Evolutionary conservation across 345 rosid species (phyloP).

Genomic region (Aquilaria sinensis): DNA sequence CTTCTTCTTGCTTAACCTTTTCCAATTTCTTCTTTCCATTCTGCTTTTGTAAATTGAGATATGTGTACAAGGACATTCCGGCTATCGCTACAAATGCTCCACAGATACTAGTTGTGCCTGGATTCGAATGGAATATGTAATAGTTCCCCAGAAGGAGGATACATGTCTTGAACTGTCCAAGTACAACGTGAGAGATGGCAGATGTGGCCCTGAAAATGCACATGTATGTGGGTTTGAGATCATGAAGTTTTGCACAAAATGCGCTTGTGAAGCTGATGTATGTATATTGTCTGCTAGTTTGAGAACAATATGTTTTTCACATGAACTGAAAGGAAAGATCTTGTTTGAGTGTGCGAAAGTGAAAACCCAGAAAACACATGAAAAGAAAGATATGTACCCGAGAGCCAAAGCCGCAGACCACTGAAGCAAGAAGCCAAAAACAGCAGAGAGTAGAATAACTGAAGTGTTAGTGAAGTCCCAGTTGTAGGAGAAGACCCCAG

Average conservation of each 20-base stretch:
- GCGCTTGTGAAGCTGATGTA: too few relatives aligned
- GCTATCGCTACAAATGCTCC: slow-evolving; percentile 62
- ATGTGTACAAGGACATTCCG: slow-evolving; percentile 56
- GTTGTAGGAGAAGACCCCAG: slow-evolving; percentile 11
- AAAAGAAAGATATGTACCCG: slow-evolving; percentile 3
- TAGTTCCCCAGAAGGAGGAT: slow-evolving; percentile 59
- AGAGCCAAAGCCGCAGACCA: slow-evolving; percentile 17
- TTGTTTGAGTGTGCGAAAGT: too few relatives aligned
- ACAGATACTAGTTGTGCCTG: slow-evolving; percentile 51
- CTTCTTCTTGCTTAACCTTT: slow-evolving; percentile 27
- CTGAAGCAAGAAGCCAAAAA: slow-evolving; percentile 17
- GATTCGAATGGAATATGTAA: slow-evolving; percentile 55
- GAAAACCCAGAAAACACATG: too few relatives aligned
- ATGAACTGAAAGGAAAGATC: too few relatives aligned
- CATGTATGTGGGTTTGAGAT: too few relatives aligned
- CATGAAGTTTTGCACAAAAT: too few relatives aligned
- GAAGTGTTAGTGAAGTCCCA: slow-evolving; percentile 12
- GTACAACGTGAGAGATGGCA: slow-evolving; percentile 64
- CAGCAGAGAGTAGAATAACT: slow-evolving; percentile 10
- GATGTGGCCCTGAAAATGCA: slow-evolving; percentile 62
- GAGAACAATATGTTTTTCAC: too few relatives aligned
- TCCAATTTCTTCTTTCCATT: slow-evolving; percentile 24
- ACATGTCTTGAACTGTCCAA: slow-evolving; percentile 76
- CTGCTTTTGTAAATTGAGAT: slow-evolving; percentile 35
- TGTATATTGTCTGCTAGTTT: too few relatives aligned